Evolutionary conservation across 805 yeast genomes (phyloP), one percentile per base, ranked within the genome.

Genomic region (Yarrowia sp.): DNA sequence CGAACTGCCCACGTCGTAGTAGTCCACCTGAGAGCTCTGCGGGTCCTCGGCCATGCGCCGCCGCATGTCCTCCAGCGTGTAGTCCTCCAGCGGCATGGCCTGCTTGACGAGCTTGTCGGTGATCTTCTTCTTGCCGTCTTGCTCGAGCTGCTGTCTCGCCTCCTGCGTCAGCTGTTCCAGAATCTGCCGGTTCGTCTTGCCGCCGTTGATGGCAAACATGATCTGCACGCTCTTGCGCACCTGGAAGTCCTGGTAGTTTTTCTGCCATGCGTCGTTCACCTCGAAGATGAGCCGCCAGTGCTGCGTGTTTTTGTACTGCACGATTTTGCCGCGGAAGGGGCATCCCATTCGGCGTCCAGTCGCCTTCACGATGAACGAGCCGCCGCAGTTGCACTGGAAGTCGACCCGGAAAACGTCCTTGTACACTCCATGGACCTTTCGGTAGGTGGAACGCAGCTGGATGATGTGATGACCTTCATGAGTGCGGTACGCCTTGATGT

Each of bases 321-420:
- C 61, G 38, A 55, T 55, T 19, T 55, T 55, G 35, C 61, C 61
- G 3, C 61, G 25, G 14, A 55, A 38, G 4, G 61, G 61, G 18
- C 61, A 55, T 9, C 61, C 46, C 47, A 55, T 55, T 10, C 61
- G 61, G 6, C 61, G 35, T 5, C 36, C 47, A 0, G 61, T 55
- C 16, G 61, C 47, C 38, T 38, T 29, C 21, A 55, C 61, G n/a
- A 55, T 27, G 4, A 55, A 55, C 4, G 61, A 55, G 12, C 61
- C 61, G 19, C 61, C 61, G 47, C 61, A 55, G 47, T 55, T 55
- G 61, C 61, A 55, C 38, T 55, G 61, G 21, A 55, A 55, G 14
- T 55, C 61, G 31, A 55, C 61, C 38, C 61, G 61, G 29, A 55
- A 55, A 6, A 55, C 47, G 47, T 55, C 61, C 61, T 55, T 55